phyloP scores from a whole-genome alignment of 148 eudicot genomes.

The Camellia lanceoleosa region DNA sequence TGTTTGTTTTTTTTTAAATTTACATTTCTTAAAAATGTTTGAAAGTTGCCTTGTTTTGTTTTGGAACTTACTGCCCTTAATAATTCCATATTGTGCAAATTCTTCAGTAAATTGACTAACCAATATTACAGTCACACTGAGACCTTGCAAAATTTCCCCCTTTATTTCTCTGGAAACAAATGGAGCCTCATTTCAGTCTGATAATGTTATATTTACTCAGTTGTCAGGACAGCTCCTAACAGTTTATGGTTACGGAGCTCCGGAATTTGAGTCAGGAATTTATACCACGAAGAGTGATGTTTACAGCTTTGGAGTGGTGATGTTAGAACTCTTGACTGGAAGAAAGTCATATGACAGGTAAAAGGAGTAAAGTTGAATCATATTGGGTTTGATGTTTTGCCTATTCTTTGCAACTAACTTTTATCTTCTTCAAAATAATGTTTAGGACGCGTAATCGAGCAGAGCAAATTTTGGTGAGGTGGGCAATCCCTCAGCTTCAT shows the following conservation, averaged over 20 bases:
- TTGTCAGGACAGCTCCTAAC: conserved; percentile 81
- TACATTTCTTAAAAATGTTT: background rate
- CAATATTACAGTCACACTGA: background rate
- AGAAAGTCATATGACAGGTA: conserved; percentile 95
- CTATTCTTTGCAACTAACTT: conserved; percentile 7
- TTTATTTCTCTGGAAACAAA: background rate
- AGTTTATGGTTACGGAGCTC: conserved; percentile 91
- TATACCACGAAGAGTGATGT: conserved; percentile 86
- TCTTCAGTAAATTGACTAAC: background rate
- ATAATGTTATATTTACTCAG: conserved; percentile 41
- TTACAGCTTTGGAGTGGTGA: conserved; percentile 96
- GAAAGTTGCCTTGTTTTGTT: background rate
- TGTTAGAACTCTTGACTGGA: conserved; percentile 95
- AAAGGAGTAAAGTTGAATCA: conserved; percentile 16
- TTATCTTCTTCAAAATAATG: conserved; percentile 14
- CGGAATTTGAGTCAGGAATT: conserved; percentile 91
- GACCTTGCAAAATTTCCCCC: background rate
- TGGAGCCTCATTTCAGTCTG: conserved; percentile 1
- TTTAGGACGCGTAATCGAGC: conserved; percentile 65
- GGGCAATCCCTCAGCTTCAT: conserved; percentile 98
- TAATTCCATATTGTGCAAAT: background rate
- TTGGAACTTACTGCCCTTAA: background rate
- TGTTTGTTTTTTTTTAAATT: background rate
- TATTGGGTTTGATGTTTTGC: background rate
- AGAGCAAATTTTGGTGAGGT: conserved; percentile 81